Conservation (phyloP, 345 rosid genomes). For the Salix purpurea region DNA sequence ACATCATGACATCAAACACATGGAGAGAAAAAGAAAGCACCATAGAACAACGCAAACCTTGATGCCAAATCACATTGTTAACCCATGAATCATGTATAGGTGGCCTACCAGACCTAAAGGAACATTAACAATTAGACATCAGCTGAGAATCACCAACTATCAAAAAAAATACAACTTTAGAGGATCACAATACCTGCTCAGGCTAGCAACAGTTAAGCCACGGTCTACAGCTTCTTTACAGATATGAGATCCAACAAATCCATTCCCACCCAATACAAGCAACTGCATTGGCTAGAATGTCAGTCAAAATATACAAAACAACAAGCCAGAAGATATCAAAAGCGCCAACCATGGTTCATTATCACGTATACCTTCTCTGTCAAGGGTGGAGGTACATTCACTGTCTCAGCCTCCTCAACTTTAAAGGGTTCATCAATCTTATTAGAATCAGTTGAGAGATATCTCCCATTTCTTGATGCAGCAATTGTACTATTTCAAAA, state of each 20-base stretch:
- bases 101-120: conserved; percentile 73
- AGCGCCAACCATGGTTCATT: neutral
- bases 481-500: conserved; percentile 30
- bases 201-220: conserved; percentile 74
- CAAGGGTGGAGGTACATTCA: conserved; percentile 67
- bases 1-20: neutral
- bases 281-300: conserved; percentile 40
- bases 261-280: conserved; percentile 97
- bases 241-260: conserved; percentile 91
- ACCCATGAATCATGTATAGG: conserved; percentile 78
- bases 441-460: conserved; percentile 60
- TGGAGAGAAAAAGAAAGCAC: neutral
- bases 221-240: conserved; percentile 83
- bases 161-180: neutral
- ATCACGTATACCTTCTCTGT: conserved; percentile 61
- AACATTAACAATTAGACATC: neutral
- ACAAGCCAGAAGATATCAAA: neutral
- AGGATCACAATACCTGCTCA: conserved; percentile 69
- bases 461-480: conserved; percentile 41
- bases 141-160: neutral
- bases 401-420: conserved; percentile 91
- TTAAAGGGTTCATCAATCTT: conserved; percentile 74
- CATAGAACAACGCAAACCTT: conserved; percentile 48
- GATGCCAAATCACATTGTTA: conserved; percentile 66
- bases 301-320: conserved; percentile 12